A percentile compares a stretch with the other conserved stretches of the same genome.
These are phyloP conservation scores for Calocera viscosa DNA, from an alignment of 768 basidiomycete genomes.

Conservation along the genomic window DNA sequence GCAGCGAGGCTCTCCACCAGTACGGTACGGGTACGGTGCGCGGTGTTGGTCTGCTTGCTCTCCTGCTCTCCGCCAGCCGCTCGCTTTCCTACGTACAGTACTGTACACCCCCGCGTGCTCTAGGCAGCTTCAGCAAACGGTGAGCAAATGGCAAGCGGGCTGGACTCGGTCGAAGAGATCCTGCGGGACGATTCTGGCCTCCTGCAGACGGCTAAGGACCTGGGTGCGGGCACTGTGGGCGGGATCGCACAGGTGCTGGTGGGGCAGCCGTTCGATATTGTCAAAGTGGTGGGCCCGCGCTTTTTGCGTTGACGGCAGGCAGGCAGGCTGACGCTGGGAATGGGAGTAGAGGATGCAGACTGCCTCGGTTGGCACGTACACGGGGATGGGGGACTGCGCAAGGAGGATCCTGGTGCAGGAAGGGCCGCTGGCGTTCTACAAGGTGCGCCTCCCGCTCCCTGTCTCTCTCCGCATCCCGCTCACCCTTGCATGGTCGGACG, in stretches of 20 bases:
- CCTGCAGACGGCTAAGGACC: slow-evolving; percentile 64
- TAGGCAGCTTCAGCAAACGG: neutral
- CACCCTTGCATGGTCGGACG: neutral
- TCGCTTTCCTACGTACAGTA: no score
- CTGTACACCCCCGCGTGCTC: no score
- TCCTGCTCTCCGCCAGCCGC: no score
- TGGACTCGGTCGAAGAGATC: slow-evolving; percentile 6
- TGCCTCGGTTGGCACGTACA: slow-evolving; percentile 76
- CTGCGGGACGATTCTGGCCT: neutral
- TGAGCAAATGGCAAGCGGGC: neutral
- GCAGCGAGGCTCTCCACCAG: no score
- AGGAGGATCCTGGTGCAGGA: slow-evolving; percentile 83
- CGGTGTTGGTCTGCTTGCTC: no score
- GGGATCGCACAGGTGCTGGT: slow-evolving; percentile 85
- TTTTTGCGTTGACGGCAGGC: neutral
- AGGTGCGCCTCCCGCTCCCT: slow-evolving; percentile 38
- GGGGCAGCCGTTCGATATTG: slow-evolving; percentile 92
- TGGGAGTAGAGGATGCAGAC: slow-evolving; percentile 78
- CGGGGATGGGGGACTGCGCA: slow-evolving; percentile 78
- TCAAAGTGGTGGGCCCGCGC: slow-evolving; percentile 58
- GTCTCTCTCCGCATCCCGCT: neutral
- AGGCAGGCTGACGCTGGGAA: neutral
- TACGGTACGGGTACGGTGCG: no score
- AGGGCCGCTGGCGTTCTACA: slow-evolving; percentile 89
- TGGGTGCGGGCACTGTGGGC: slow-evolving; percentile 81